A percentile compares a stretch with the other conserved stretches of the same genome.
These are phyloP conservation scores for Aphanomyces cochlioides DNA, from an alignment of 352 stramenopile genomes.

Conservation along the genomic window DNA sequence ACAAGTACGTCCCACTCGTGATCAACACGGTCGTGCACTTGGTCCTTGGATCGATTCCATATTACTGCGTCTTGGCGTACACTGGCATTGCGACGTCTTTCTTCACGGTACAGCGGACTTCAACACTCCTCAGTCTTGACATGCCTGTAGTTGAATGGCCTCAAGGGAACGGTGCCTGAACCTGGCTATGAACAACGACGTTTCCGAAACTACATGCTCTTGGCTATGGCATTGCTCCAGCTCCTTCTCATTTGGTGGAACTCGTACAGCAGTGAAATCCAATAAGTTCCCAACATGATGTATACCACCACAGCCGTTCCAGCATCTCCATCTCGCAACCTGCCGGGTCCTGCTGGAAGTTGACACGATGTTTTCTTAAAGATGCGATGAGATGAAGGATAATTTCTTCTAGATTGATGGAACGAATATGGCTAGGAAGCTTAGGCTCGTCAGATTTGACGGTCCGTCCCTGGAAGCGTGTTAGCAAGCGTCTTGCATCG, in stretches of 20 bases:
- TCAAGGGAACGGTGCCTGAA: conserved; percentile 72
- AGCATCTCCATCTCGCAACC: too few relatives aligned
- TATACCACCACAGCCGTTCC: too few relatives aligned
- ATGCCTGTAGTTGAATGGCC: conserved; percentile 67
- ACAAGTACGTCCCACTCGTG: conserved; percentile 98
- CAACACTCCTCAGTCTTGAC: not conserved
- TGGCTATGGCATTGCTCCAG: conserved; percentile 41
- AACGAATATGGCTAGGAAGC: too few relatives aligned
- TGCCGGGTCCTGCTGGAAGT: not conserved
- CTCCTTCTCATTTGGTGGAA: conserved; percentile 29
- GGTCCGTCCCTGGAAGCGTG: too few relatives aligned
- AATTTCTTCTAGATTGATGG: too few relatives aligned
- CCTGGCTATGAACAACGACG: conserved; percentile 64
- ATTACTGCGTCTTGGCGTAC: conserved; percentile 92
- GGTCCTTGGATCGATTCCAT: conserved; percentile 75
- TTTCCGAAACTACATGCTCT: conserved; percentile 84
- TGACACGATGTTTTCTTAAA: not conserved
- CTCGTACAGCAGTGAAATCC: conserved; percentile 27
- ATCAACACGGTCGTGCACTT: conserved; percentile 92
- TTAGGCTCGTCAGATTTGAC: too few relatives aligned
- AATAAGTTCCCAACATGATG: conserved; percentile 6
- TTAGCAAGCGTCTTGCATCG: too few relatives aligned
- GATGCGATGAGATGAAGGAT: too few relatives aligned
- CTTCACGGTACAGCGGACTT: conserved; percentile 84
- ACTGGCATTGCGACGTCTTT: conserved; percentile 90